These are phyloP conservation scores for Crithidia expoeki DNA, from an alignment of 208 protist genomes.

Conservation along the genomic window DNA sequence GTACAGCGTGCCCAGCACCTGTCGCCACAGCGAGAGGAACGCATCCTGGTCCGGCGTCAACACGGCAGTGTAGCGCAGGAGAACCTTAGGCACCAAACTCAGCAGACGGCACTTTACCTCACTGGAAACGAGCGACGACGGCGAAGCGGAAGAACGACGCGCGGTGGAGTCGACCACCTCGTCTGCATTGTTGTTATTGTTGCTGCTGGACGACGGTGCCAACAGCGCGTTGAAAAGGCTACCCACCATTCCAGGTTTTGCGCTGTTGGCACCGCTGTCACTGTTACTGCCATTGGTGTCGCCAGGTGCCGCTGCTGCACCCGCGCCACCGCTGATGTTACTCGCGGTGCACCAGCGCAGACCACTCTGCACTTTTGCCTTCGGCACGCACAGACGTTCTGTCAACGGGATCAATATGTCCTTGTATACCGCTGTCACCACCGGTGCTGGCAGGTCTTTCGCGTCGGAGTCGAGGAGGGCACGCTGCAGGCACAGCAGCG, in stretches of 20 bases:
- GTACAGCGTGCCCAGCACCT: conserved; percentile 77
- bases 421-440: conserved; percentile 60
- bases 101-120: conserved; percentile 80
- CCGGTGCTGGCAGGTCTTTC: conserved; percentile 28
- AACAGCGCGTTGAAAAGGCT: conserved; percentile 26
- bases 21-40: conserved; percentile 67
- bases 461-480: conserved; percentile 62
- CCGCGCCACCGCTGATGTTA: not conserved
- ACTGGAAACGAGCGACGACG: conserved; percentile 17
- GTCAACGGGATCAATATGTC: conserved; percentile 77
- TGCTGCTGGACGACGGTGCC: conserved; percentile 4
- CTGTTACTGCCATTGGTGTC: not conserved
- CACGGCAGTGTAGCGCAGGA: conserved; percentile 61
- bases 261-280: not conserved
- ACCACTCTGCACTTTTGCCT: conserved; percentile 24
- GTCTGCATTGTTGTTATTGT: not conserved
- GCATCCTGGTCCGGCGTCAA: conserved; percentile 37
- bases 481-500: conserved; percentile 65
- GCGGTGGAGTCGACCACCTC: not conserved
- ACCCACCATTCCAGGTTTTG: conserved; percentile 8
- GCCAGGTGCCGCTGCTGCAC: not conserved
- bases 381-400: conserved; percentile 63
- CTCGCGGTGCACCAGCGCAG: conserved; percentile 18
- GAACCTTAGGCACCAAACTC: conserved; percentile 65
- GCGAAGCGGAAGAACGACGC: not conserved